Evolutionary conservation across 305 asterid genomes (phyloP).

Genomic region (Fraxinus velutina): DNA sequence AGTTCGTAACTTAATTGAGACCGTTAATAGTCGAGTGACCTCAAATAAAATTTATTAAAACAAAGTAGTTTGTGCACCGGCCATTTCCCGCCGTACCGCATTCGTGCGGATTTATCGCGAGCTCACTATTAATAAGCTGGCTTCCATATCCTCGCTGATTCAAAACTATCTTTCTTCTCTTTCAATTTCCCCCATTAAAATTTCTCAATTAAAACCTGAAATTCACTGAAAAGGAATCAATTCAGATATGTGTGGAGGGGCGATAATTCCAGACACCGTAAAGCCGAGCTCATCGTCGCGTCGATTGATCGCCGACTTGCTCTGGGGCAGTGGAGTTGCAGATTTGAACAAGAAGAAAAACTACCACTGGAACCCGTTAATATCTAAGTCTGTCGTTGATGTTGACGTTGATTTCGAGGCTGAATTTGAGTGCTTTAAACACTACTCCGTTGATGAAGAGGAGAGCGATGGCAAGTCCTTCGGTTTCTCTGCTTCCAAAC

Average conservation of each 20-base stretch:
- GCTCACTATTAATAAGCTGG: conserved; percentile 17
- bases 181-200: conserved; percentile 9
- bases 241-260: conserved; percentile 71
- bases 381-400: conserved; percentile 45
- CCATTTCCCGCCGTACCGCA: conserved; percentile 26
- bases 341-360: conserved; percentile 43
- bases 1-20: neutral
- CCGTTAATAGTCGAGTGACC: neutral
- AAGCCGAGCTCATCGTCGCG: conserved; percentile 61
- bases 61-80: neutral
- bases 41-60: neutral
- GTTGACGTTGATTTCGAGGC: conserved; percentile 49
- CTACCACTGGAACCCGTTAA: conserved; percentile 46
- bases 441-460: neutral
- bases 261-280: conserved; percentile 60
- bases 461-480: neutral
- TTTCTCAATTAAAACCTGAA: neutral
- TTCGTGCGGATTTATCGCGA: conserved; percentile 35
- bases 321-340: conserved; percentile 54
- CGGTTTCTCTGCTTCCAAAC: neutral
- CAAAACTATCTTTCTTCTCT: neutral
- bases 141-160: conserved; percentile 18
- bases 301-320: conserved; percentile 66
- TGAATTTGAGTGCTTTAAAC: neutral
- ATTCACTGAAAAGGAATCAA: neutral